Conservation (phyloP, 257 asterid species). For the Gynochthodes officinalis region DNA sequence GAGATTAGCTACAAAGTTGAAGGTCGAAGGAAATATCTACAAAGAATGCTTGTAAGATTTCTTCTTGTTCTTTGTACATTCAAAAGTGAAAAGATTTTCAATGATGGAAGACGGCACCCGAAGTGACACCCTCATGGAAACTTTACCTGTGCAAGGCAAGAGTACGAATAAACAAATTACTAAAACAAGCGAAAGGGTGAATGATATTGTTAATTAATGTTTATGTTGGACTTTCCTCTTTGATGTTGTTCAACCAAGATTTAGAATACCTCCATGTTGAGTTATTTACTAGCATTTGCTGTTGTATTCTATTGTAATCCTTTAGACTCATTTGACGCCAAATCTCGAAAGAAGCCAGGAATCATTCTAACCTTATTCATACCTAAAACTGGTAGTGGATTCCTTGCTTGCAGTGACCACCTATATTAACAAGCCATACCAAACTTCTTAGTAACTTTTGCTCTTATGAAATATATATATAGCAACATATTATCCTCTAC, state of each 20-base stretch:
- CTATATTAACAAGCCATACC: constrained; percentile 41
- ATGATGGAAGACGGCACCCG: background rate
- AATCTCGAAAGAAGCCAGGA: constrained; percentile 34
- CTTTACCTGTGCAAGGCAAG: background rate
- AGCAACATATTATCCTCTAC: background rate
- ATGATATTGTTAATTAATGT: background rate
- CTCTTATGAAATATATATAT: constrained; percentile 16
- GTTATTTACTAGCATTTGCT: background rate
- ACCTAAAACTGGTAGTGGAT: constrained; percentile 24
- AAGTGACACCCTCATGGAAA: background rate
- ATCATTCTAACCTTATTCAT: constrained; percentile 16
- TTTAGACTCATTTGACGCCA: constrained; percentile 14
- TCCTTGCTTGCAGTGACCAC: constrained; percentile 45
- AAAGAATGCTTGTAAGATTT: constrained; percentile 7
- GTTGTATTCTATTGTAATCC: background rate
- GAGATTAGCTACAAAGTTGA: background rate
- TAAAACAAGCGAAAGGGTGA: background rate
- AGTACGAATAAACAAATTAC: background rate
- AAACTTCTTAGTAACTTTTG: constrained; percentile 14
- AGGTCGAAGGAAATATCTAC: background rate
- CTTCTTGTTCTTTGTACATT: background rate
- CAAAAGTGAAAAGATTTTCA: background rate
- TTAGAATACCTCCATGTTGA: background rate
- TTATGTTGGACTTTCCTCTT: background rate
- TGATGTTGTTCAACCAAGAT: background rate